Conservation (phyloP, 176 grass and related monocot genomes). For the Pharus latifolius region DNA sequence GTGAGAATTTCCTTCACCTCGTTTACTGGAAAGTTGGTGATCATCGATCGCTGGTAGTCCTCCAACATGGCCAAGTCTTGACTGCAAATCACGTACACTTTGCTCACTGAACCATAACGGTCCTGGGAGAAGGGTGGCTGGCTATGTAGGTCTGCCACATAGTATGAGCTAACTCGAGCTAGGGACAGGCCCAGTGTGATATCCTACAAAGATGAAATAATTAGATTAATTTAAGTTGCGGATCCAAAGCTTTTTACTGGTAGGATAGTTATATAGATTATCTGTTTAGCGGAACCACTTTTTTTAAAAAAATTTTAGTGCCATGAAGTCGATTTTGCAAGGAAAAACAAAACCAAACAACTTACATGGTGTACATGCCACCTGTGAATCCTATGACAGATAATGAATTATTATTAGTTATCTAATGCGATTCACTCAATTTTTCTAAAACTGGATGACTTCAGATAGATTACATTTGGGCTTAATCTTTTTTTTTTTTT, state of each 20-base stretch:
- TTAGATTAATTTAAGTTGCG: background rate
- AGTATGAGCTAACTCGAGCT: constrained; percentile 31
- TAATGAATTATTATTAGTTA: too few relatives aligned
- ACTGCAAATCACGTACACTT: constrained; percentile 43
- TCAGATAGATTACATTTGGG: too few relatives aligned
- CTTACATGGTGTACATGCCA: too few relatives aligned
- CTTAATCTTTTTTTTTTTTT: too few relatives aligned
- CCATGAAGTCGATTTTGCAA: too few relatives aligned
- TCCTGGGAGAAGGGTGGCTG: constrained; percentile 31
- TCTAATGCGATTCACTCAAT: too few relatives aligned
- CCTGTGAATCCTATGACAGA: background rate
- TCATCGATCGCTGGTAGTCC: constrained; percentile 36
- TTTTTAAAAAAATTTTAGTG: too few relatives aligned
- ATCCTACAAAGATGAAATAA: constrained; percentile 12
- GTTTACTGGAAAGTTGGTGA: background rate
- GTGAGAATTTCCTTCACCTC: constrained; percentile 41
- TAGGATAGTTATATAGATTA: too few relatives aligned
- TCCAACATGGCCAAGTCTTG: constrained; percentile 25
- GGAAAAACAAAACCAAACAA: too few relatives aligned
- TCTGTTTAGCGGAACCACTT: too few relatives aligned
- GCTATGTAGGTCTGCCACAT: constrained; percentile 24
- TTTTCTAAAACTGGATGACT: too few relatives aligned
- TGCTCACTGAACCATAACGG: constrained; percentile 37
- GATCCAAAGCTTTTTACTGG: background rate
- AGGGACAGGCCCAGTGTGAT: constrained; percentile 43